A percentile compares a stretch with the other conserved stretches of the same genome.
These are phyloP conservation scores for Ocimum tenuiflorum DNA, from an alignment of 257 asterid genomes.

Conservation along the genomic window DNA sequence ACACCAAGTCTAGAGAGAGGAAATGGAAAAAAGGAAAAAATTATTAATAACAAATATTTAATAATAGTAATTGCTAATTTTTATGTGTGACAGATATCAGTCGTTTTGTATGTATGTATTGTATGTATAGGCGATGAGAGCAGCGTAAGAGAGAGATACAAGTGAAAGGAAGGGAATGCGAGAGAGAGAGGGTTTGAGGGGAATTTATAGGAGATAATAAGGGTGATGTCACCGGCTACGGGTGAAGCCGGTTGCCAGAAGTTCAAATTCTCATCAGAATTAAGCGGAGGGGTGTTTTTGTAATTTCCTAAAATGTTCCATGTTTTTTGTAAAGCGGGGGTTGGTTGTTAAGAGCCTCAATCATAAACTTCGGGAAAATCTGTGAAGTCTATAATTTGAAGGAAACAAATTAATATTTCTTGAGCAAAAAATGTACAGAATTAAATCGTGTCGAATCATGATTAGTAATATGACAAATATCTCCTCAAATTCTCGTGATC, in stretches of 20 bases:
- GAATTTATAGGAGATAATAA: constrained; percentile 60
- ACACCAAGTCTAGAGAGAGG: constrained; percentile 48
- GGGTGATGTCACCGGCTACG: constrained; percentile 34
- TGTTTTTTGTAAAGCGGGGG: background rate
- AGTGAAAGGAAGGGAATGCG: constrained; percentile 11
- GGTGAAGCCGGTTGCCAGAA: constrained; percentile 27
- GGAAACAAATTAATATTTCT: background rate
- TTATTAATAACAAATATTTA: background rate
- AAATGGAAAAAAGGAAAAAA: background rate
- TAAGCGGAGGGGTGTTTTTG: constrained; percentile 33
- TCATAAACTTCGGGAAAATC: constrained; percentile 2
- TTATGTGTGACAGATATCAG: constrained; percentile 15
- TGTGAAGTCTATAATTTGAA: background rate
- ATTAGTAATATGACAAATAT: too few species aligned
- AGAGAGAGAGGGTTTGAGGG: constrained; percentile 25
- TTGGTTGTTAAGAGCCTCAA: constrained; percentile 10
- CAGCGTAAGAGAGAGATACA: constrained; percentile 13
- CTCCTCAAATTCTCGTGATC: too few species aligned
- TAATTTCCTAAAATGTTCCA: constrained; percentile 16
- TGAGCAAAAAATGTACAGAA: too few species aligned
- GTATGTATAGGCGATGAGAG: constrained; percentile 24
- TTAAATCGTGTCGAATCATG: background rate
- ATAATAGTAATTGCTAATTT: constrained; percentile 10
- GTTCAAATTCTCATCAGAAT: constrained; percentile 31
- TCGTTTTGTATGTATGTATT: constrained; percentile 17